Evolutionary conservation across 352 stramenopile genomes (phyloP).

Genomic region (Pythium apleroticum): DNA sequence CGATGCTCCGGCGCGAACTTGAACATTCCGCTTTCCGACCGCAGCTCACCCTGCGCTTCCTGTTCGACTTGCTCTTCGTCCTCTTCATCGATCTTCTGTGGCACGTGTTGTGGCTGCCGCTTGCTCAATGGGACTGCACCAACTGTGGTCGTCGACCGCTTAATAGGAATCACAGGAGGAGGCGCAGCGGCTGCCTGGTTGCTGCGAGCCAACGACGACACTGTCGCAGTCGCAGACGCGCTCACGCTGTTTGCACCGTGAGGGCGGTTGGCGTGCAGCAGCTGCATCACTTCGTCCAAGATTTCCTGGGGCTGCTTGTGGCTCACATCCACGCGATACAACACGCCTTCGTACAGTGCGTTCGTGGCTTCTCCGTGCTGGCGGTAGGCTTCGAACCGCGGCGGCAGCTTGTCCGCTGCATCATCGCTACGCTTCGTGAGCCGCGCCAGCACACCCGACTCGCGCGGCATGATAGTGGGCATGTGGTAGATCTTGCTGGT

Average conservation of each 20-base stretch:
- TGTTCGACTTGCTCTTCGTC: constrained; percentile 42
- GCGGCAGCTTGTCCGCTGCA: constrained; percentile 45
- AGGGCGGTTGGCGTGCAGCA: constrained; percentile 33
- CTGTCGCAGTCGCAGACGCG: not conserved
- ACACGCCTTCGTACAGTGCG: constrained; percentile 37
- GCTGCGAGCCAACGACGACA: not conserved
- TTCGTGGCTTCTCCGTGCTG: constrained; percentile 62
- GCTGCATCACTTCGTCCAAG: constrained; percentile 39
- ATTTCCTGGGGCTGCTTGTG: constrained; percentile 32
- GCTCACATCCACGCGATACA: constrained; percentile 47
- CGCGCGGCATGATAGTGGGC: constrained; percentile 36
- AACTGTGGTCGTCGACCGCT: not conserved
- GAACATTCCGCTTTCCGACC: not conserved
- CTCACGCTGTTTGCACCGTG: not conserved
- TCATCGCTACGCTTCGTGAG: constrained; percentile 65
- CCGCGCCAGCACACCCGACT: constrained; percentile 44
- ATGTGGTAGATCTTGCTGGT: constrained; percentile 69
- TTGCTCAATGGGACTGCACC: constrained; percentile 1
- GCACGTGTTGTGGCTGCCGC: constrained; percentile 13
- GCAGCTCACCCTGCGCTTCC: constrained; percentile 29
- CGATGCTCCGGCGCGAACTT: not conserved
- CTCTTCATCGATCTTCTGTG: constrained; percentile 51
- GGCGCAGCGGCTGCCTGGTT: not conserved
- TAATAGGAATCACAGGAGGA: not conserved
- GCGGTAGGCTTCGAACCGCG: constrained; percentile 66